A percentile compares a stretch with the other conserved stretches of the same genome.
Evolutionary conservation across 495 filamentous ascomycete species (phyloP).

Genomic region (Saxophila tyrrhenica): DNA sequence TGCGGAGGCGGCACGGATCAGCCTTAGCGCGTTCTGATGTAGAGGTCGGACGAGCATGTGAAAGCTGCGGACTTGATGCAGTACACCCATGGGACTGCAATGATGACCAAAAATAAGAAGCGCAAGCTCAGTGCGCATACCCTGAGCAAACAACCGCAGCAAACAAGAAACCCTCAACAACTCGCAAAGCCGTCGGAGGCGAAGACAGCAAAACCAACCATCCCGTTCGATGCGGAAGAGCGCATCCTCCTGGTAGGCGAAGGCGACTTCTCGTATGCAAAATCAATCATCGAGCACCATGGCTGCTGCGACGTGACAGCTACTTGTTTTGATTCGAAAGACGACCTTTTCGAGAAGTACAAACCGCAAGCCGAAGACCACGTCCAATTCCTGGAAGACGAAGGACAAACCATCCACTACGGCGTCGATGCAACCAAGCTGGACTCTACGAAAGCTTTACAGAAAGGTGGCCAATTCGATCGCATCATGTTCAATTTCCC

Average conservation of each 20-base stretch:
- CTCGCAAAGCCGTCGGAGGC: not conserved
- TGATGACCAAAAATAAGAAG: slow-evolving; percentile 9
- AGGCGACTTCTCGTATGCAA: slow-evolving; percentile 87
- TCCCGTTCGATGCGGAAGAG: slow-evolving; percentile 64
- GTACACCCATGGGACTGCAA: not conserved
- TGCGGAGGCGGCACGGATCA: too few species aligned
- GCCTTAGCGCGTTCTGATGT: too few species aligned
- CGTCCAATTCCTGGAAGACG: slow-evolving; percentile 41
- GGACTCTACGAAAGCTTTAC: slow-evolving; percentile 31
- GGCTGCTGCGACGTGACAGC: slow-evolving; percentile 53
- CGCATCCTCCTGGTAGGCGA: slow-evolving; percentile 80
- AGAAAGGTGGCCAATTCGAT: slow-evolving; percentile 47
- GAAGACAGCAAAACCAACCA: slow-evolving; percentile 36
- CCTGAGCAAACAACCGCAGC: not conserved
- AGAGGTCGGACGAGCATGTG: too few species aligned
- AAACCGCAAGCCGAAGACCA: slow-evolving; percentile 53
- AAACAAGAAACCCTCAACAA: not conserved
- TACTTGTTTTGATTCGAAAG: slow-evolving; percentile 49
- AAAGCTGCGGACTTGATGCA: too few species aligned
- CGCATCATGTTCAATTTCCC: slow-evolving; percentile 91
- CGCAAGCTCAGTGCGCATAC: not conserved
- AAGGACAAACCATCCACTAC: slow-evolving; percentile 47
- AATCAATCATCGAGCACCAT: slow-evolving; percentile 60
- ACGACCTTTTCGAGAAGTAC: slow-evolving; percentile 51
- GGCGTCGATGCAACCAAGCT: slow-evolving; percentile 65